phyloP scores from a whole-genome alignment of 2,329 filamentous ascomycete species.

The Fusarium subglutinans region DNA sequence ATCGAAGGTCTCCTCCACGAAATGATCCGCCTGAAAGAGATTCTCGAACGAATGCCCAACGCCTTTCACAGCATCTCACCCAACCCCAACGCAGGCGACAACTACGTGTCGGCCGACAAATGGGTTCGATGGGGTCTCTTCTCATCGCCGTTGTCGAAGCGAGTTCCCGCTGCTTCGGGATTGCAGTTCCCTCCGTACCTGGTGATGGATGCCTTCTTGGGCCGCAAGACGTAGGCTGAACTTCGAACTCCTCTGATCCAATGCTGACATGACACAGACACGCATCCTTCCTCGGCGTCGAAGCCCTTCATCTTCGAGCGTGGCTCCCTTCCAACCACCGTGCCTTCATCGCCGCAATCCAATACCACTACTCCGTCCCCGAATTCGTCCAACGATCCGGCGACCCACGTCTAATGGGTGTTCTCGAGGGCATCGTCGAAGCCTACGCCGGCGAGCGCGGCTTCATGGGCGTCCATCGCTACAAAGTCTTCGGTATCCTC shows the following conservation, averaged over 20 bases:
- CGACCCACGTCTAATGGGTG: constrained; percentile 60
- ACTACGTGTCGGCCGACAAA: constrained; percentile 58
- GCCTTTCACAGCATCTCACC: constrained; percentile 64
- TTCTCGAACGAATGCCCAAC: constrained; percentile 62
- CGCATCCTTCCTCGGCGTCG: constrained; percentile 59
- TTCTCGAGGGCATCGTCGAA: constrained; percentile 64
- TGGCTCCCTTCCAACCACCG: constrained; percentile 64
- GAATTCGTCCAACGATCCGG: constrained; percentile 62
- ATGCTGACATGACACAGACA: constrained; percentile 44
- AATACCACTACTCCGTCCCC: constrained; percentile 63
- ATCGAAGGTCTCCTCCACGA: constrained; percentile 60
- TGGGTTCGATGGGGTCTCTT: constrained; percentile 64
- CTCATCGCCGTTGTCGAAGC: constrained; percentile 59
- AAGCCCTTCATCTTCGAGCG: constrained; percentile 62
- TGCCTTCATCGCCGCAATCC: constrained; percentile 64
- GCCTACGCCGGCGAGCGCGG: constrained; percentile 64
- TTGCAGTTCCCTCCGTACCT: constrained; percentile 63
- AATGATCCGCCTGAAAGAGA: constrained; percentile 61
- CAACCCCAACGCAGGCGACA: constrained; percentile 61
- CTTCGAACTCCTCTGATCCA: background rate
- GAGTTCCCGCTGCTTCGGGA: constrained; percentile 61
- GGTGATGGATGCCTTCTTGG: constrained; percentile 65
- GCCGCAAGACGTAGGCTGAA: constrained; percentile 50
- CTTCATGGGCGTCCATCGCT: constrained; percentile 66
- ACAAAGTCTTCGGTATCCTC: constrained; percentile 66